Evolutionary conservation across 169 alveolate species (phyloP), one percentile per base, ranked within the genome.

Genomic region (Eimeria zaria): DNA sequence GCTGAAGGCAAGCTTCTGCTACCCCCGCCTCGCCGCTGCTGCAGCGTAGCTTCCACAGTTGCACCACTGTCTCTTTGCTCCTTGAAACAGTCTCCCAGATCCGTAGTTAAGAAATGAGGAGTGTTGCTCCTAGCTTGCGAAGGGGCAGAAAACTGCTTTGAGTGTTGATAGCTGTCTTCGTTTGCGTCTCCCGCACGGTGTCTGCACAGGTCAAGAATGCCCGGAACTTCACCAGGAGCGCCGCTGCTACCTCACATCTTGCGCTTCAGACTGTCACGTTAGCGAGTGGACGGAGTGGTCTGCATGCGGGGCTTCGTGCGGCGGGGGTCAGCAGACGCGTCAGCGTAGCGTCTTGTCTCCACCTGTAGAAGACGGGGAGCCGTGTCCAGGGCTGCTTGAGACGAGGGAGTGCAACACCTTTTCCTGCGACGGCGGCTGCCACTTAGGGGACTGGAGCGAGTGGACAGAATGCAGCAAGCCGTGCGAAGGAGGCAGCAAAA

Each of bases 401-500:
- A 73, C 88, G 58, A 12, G 87, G 67, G 95, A 44, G 51, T 95
- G 97, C 64, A 95, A 90, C 74, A 83, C 94, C 30, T 83, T 83
- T 36, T 96, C 97, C 33, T 91, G 97, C 81, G 97, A 96, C 83
- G 97, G 97, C n/a, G 97, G 95, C 89, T 97, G 98, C 67, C 95
- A 69, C 76, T 73, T 97, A 71, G 95, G 97, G 44, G 97, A 91
- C 60, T 97, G 98, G 98, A 30, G 92, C 9, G 97, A 95, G n/a
- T 97, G 98, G 98, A 95, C 89, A 60, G 92, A 46, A 8, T 97
- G 98, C 95, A 90, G 97, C 73, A 95, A 89, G 30, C 89, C 96
- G 4, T 97, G 98, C 74, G 97, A 96, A 16, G 97, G 97, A 16
- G 98, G 98, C 62, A 90, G 91, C 55, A 96, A 97, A 53, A 96